Evolutionary conservation across 345 rosid species (phyloP).

Genomic region (Bruguiera parviflora): DNA sequence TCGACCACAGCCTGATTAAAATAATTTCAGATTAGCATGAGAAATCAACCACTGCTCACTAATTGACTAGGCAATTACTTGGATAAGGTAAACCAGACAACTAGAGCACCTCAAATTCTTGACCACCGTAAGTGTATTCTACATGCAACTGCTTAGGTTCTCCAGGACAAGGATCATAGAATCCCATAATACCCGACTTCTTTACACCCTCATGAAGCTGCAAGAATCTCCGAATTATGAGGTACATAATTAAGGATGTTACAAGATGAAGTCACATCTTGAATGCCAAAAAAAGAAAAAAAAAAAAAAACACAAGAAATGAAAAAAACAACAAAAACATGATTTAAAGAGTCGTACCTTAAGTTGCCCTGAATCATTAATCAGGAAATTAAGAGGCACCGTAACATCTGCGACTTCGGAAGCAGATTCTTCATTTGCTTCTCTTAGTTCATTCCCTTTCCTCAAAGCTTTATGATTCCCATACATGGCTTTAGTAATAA

Average conservation of each 20-base stretch:
- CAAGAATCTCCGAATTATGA: slow-evolving; percentile 5
- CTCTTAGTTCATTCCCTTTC: slow-evolving; percentile 40
- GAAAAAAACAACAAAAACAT: background rate
- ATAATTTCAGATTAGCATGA: background rate
- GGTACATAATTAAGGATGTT: background rate
- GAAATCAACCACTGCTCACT: background rate
- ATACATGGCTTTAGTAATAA: slow-evolving; percentile 70
- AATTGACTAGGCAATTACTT: background rate
- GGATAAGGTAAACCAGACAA: background rate
- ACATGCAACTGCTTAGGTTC: slow-evolving; percentile 69
- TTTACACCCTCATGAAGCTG: slow-evolving; percentile 93
- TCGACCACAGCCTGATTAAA: slow-evolving; percentile 52
- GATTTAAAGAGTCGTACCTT: slow-evolving; percentile 43
- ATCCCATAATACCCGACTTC: slow-evolving; percentile 97
- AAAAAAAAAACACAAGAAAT: background rate
- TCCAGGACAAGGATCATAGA: slow-evolving; percentile 91
- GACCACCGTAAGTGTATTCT: slow-evolving; percentile 57
- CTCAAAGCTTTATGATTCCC: slow-evolving; percentile 61
- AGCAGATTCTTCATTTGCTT: slow-evolving; percentile 32
- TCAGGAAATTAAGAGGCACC: slow-evolving; percentile 79
- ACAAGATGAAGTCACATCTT: background rate
- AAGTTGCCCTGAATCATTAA: slow-evolving; percentile 73
- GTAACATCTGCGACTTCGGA: slow-evolving; percentile 74
- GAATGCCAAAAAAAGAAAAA: background rate
- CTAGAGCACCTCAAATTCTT: slow-evolving; percentile 42